phyloP scores from a whole-genome alignment of 2,329 filamentous ascomycete genomes.

The Dactylellina leptospora region DNA sequence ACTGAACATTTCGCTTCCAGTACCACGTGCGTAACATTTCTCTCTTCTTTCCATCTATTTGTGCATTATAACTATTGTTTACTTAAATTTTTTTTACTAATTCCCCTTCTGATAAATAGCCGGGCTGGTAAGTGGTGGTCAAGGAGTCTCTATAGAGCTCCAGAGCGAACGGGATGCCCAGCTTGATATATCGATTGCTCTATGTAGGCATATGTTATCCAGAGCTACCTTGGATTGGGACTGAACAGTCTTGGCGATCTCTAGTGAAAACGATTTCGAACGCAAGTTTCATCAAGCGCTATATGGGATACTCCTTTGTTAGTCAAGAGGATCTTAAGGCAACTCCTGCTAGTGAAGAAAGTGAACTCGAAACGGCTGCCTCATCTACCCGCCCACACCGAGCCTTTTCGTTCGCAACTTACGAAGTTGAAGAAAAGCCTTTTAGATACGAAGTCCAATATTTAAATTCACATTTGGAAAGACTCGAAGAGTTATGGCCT shows the following conservation, averaged over 20 bases:
- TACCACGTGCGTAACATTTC: conserved; percentile 44
- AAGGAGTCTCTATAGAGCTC: conserved; percentile 30
- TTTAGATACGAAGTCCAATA: conserved; percentile 18
- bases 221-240: not conserved
- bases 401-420: conserved; percentile 31
- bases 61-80: not conserved
- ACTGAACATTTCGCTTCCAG: conserved; percentile 25
- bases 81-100: not conserved
- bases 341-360: too few species aligned
- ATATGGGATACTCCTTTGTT: too few species aligned
- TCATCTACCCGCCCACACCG: not conserved
- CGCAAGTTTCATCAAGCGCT: conserved; percentile 18
- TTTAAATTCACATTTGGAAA: conserved; percentile 12
- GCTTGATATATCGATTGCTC: conserved; percentile 29
- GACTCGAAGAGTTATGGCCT: conserved; percentile 27
- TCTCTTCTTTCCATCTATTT: too few species aligned
- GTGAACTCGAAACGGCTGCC: not conserved
- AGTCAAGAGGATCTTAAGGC: too few species aligned
- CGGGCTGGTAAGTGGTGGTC: conserved; percentile 29
- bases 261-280: conserved; percentile 26
- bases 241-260: not conserved
- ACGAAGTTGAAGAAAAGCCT: conserved; percentile 20
- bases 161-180: conserved; percentile 40
- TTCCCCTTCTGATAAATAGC: conserved; percentile 1
- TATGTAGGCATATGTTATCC: conserved; percentile 3